phyloP scores from a whole-genome alignment of 2,329 filamentous ascomycete genomes.

The Penicillium sp. region DNA sequence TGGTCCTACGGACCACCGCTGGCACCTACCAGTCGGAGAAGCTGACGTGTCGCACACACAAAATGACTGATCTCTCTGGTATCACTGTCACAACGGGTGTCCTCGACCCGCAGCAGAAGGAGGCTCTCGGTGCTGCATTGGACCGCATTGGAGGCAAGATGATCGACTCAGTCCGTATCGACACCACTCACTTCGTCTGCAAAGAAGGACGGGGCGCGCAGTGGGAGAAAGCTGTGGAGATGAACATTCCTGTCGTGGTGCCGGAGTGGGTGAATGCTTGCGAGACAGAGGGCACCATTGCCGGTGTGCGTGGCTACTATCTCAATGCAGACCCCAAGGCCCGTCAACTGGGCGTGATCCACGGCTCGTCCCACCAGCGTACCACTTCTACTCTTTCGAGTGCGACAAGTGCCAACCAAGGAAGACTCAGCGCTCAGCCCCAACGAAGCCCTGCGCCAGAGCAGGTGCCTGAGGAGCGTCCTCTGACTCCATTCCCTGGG shows the following conservation, averaged over 20 bases:
- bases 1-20: conserved; percentile 85
- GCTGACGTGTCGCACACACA: conserved; percentile 85
- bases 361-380: conserved; percentile 35
- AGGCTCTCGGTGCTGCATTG: conserved; percentile 72
- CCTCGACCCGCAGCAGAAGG: conserved; percentile 69
- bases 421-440: conserved; percentile 26
- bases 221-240: conserved; percentile 97
- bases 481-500: conserved; percentile 38
- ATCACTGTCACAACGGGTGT: conserved; percentile 93
- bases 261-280: conserved; percentile 99
- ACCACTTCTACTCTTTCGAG: conserved; percentile 32
- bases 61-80: conserved; percentile 96
- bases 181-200: conserved; percentile 98
- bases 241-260: conserved; percentile 95
- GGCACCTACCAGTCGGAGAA: conserved; percentile 83
- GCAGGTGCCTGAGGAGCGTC: conserved; percentile 29
- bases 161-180: conserved; percentile 85
- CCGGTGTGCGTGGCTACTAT: conserved; percentile 94
- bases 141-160: conserved; percentile 91
- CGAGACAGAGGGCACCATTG: conserved; percentile 85
- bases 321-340: conserved; percentile 76
- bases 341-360: conserved; percentile 50
- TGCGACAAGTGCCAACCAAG: conserved; percentile 26
- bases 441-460: conserved; percentile 23
- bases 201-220: conserved; percentile 84